Percentiles rank a stretch among this genome's conserved stretches.
phyloP scores from a whole-genome alignment of 306 rosid species.

The Ammopiptanthus mongolicus region DNA sequence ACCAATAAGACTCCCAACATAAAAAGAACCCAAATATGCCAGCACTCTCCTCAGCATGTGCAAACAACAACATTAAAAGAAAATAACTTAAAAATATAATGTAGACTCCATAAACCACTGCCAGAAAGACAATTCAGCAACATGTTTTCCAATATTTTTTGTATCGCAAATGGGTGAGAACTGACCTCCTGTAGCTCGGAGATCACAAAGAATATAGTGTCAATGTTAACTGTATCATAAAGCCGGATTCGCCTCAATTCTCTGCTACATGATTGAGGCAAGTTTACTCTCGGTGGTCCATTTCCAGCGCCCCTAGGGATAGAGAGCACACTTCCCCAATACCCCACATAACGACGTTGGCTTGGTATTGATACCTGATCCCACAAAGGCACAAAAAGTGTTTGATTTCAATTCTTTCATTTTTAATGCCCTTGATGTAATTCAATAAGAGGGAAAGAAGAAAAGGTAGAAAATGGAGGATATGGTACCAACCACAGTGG shows the following conservation, averaged over 20 bases:
- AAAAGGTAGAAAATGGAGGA: neutral
- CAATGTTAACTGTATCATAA: conserved; percentile 68
- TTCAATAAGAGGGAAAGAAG: neutral
- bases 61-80: neutral
- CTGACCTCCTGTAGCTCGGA: conserved; percentile 71
- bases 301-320: conserved; percentile 32
- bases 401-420: neutral
- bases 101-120: neutral
- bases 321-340: conserved; percentile 59
- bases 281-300: conserved; percentile 42
- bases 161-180: neutral
- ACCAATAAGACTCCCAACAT: neutral
- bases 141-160: neutral
- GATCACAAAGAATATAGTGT: conserved; percentile 65
- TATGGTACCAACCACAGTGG: neutral
- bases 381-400: conserved; percentile 4
- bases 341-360: conserved; percentile 82
- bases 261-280: conserved; percentile 67
- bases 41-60: neutral
- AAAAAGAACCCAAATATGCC: neutral
- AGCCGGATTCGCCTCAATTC: conserved; percentile 75
- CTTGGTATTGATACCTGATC: conserved; percentile 96
- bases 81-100: neutral
- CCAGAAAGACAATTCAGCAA: neutral
- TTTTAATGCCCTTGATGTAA: neutral